Base-by-base conservation (phyloP, 495 filamentous ascomycete genomes). In the Xylaria sp. region DNA sequence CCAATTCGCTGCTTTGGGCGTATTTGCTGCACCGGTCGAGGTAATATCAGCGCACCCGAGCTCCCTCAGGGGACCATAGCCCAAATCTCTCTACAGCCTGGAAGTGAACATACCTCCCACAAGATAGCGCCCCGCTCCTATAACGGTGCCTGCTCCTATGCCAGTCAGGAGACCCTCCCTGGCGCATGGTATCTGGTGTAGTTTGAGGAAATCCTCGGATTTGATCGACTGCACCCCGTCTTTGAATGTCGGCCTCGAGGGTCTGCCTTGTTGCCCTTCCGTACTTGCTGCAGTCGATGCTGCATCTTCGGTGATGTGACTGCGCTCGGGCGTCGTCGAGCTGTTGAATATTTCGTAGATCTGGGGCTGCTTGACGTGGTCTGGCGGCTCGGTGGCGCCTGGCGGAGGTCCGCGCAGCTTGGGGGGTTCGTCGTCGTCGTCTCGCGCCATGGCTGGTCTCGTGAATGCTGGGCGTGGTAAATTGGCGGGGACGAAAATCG, bases 101-200 rank as follows among this genome's bases (percentile, higher is more conserved):
- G n/a, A n/a, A 17, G 33, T 17, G 37, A 46, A 79, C 84, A 67
- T 86, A 96, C 94, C 91, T 82, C 94, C 91, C 61, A 93, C 80
- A 15, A 98, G 78, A 77, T 87, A 91, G 52, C 91, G 86, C 50
- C 93, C 70, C 46, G 88, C 90, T 53, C 95, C 94, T 40, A 93
- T 77, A 26, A 84, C 92, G 70, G 93, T 91, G 12, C 93, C 95
- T 7, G 87, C 85, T 2, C 88, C 90, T 74, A 98, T 96, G 31
- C 94, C 96, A 1, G 90, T 89, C 76, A 98, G 81, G 68, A 97
- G 81, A 19, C 93, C 89, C 74, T 96, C 90, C 35, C 95, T 88
- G 5, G 92, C 90, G 81, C 96, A 98, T 24, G 95, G 96, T 71
- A 88, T 85, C 76, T 91, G 90, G 80, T 95, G 90, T 69, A 97